Base-by-base conservation (phyloP, 2,329 filamentous ascomycete genomes). In the Fusarium burgessii region DNA sequence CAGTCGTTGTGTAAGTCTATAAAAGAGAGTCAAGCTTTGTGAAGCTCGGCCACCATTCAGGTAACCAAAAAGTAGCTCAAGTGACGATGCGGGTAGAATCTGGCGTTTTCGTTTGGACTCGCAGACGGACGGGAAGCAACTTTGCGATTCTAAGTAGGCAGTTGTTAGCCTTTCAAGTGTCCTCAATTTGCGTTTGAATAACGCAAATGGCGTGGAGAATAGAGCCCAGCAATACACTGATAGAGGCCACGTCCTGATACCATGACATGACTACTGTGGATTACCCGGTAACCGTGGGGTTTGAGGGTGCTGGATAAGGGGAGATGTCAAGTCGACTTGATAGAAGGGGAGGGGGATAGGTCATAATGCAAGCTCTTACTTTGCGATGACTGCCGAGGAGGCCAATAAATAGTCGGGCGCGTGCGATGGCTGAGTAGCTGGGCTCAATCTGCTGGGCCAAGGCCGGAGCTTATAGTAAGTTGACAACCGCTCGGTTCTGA, bases 31-130 rank as follows among this genome's bases (percentile, higher is more conserved):
- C 49, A 74, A 60, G 41, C 41, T 55, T 59, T 68, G 58, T 66
- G 64, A 52, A 57, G 66, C 69, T 70, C 52, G 66, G 69, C 58
- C 62, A 77, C 72, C 74, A 77, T 76, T 47, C 65, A 77, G 66
- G 68, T 70, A 66, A 62, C 58, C 59, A 74, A 62, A 59, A 51
- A 62, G 32, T 65, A 54, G 56, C 42, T 63, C 50, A 60, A 50
- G 71, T 70, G 71, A 54, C 64, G 63, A 67, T 67, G 67, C 55
- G 52, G 42, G 58, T 47, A 42, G 61, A 57, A 69, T 43, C 57
- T 59, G 45, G 46, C 40, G 32, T 46, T 66, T 41, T 68, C 59
- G 68, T 68, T 54, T 42, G 40, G 46, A 33, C 54, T 72, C 65
- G 68, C 51, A 50, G 66, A 71, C 55, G 67, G 46, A 70, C 55